These are phyloP conservation scores for Zygnema circumcarinatum DNA, from an alignment of 139 green algal species.

Conservation along the genomic window DNA sequence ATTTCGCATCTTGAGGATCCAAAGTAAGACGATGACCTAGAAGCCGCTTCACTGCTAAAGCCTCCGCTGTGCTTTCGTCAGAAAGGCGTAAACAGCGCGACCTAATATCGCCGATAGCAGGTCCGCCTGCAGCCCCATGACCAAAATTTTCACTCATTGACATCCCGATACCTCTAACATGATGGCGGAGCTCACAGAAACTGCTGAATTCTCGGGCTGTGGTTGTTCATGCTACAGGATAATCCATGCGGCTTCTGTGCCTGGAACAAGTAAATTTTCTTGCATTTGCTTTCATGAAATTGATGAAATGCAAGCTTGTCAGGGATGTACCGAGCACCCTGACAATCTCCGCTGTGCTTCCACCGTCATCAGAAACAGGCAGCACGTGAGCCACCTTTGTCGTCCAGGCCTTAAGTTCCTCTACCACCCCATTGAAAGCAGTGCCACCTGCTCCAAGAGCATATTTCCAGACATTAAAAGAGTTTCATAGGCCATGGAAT, in stretches of 20 bases:
- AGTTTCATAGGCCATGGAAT: not conserved
- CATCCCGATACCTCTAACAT: too few species aligned
- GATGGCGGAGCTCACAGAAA: too few species aligned
- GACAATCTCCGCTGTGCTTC: constrained; percentile 97
- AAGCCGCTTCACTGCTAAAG: constrained; percentile 81
- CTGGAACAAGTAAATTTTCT: too few species aligned
- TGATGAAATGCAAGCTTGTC: too few species aligned
- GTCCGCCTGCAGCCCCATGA: constrained; percentile 73
- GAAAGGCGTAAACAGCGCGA: constrained; percentile 92
- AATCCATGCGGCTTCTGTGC: too few species aligned
- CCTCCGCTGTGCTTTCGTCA: constrained; percentile 85
- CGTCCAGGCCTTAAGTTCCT: constrained; percentile 77
- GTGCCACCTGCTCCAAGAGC: constrained; percentile 77
- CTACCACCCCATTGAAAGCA: constrained; percentile 95
- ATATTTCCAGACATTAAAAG: not conserved
- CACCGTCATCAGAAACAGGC: constrained; percentile 95
- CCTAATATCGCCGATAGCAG: constrained; percentile 96
- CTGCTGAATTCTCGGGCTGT: not conserved
- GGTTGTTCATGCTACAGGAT: not conserved
- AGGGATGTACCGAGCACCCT: constrained; percentile 79
- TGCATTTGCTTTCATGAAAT: too few species aligned
- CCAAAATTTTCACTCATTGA: not conserved
- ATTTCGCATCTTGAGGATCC: constrained; percentile 57
- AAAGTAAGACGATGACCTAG: constrained; percentile 86
- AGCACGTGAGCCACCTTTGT: constrained; percentile 90